Base-by-base conservation (phyloP, 169 alveolate species). In the Plasmodium fragile region DNA sequence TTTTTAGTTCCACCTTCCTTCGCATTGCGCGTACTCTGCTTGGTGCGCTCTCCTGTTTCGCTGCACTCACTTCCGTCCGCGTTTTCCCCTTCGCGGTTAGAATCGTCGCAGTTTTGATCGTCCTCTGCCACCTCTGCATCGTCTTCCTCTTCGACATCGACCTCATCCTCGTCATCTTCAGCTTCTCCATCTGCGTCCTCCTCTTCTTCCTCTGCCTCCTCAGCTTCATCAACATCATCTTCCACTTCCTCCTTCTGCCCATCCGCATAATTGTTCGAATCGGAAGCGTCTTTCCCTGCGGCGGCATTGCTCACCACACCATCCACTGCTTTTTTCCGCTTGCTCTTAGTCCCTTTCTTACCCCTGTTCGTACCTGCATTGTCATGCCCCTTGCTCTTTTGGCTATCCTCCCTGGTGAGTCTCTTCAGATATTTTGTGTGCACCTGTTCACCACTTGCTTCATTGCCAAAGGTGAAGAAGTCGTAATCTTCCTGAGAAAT, bases 351-450 rank as follows among this genome's bases (percentile, higher is more conserved):
- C 39, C 25, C 22, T 69, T 83, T 83, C 32, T 53, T 70, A 2
- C 77, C 75, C 8, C 11, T 25, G 53, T 43, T 13, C 11, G 43
- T 34, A 22, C 28, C 18, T n/a, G 52, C 39, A 8, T 69, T 45
- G 3, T 65, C 16, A 6, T 65, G 71, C 49, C 73, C 45, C 25
- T 25, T 43, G 4, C 39, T 45, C 25, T 49, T 79, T 7, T 80
- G 73, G 30, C 39, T 53, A 55, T 36, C 52, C 5, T 84, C 53
- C 55, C 34, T n/a, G 39, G 59, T 32, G 22, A 32, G 30, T 49
- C 11, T 89, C 32, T 65, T 89, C 49, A 78, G 16, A 93, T 83
- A 77, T 92, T 94, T 83, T 92, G 90, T 71, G 92, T 95, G 83
- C 52, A 65, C 71, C 16, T 70, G 70, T 91, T 91, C 91, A 49